Base-by-base conservation (phyloP, 73 alveolate species). In the Effrenium voratum region DNA sequence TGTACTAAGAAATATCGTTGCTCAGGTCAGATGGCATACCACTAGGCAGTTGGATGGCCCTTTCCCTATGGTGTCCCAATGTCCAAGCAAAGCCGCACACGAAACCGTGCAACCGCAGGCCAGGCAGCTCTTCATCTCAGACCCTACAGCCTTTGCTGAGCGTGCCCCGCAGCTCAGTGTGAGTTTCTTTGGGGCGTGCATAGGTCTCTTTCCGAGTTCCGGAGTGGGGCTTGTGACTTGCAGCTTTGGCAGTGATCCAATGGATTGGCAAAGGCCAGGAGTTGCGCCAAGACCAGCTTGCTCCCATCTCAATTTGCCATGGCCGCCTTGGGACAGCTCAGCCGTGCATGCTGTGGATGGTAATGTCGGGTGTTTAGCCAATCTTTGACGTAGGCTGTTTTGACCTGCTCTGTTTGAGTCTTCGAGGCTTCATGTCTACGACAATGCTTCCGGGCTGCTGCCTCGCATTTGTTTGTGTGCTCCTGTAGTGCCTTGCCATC, bases 71-170 rank as follows among this genome's bases (percentile, higher is more conserved):
- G 52, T 73, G 77, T n/a, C 4, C 49, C 15, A 10, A 28, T 24
- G 32, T 36, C 32, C 82, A 72, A 72, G 8, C 8, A 36, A 12
- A 30, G 40, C 52, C 34, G 13, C 15, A 2, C 30, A 45, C 82
- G 49, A 41, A n/a, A 44, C 40, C 45, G 45, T 32, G 28, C 1
- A 36, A 26, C 0, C 3, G 24, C 68, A 86, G 87, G 97, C 97
- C 5, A 90, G 83, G 75, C 97, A 90, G 87, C 97, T 90, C 76
- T 90, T 90, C 87, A 77, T 90, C 55, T 90, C 97, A 0, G 97
- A 90, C 59, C 97, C 97, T 30, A 87, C 97, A 28, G 75, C 72
- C 15, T 90, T 90, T 47, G 97, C 97, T n/a, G 97, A 90, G 87
- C 72, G 97, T 41, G 95, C 44, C 72, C 50, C 50, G 32, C 49